Evolutionary conservation across 371 early-diverging fungal genomes (phyloP).

Genomic region (Actinomortierella ambigua): DNA sequence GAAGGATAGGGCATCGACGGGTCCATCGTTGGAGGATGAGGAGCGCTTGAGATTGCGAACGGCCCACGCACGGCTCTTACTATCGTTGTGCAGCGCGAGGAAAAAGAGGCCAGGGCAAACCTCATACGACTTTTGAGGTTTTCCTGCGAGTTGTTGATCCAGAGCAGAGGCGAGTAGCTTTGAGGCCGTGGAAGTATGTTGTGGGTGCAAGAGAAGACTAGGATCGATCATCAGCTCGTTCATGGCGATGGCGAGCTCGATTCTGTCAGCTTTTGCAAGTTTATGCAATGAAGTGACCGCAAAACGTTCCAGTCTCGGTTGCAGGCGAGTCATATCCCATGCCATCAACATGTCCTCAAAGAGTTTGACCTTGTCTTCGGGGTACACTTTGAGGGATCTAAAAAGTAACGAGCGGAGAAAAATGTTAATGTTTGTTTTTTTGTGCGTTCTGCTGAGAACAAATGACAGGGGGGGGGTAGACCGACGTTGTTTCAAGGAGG

Average conservation of each 20-base stretch:
- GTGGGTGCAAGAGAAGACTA: slow-evolving; percentile 10
- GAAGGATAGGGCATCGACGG: too few relatives aligned
- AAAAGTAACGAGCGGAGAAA: too few relatives aligned
- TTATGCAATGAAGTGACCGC: background rate
- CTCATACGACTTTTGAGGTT: slow-evolving; percentile 18
- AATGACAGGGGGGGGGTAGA: too few relatives aligned
- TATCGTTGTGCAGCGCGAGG: slow-evolving; percentile 23
- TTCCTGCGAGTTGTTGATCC: slow-evolving; percentile 12
- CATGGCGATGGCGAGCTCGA: slow-evolving; percentile 16
- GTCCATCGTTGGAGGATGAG: too few relatives aligned
- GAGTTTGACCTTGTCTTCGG: slow-evolving; percentile 15
- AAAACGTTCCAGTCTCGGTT: slow-evolving; percentile 9
- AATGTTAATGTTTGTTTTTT: too few relatives aligned
- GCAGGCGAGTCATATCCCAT: slow-evolving; percentile 30
- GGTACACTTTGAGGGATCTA: slow-evolving; percentile 5
- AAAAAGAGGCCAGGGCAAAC: slow-evolving; percentile 38
- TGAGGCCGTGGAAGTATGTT: slow-evolving; percentile 11
- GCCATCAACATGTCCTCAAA: slow-evolving; percentile 21
- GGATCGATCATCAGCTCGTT: slow-evolving; percentile 38
- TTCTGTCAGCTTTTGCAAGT: slow-evolving; percentile 5
- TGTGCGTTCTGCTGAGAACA: too few relatives aligned
- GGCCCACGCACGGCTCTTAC: slow-evolving; percentile 24
- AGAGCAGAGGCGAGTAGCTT: slow-evolving; percentile 15
- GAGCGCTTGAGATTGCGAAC: background rate
- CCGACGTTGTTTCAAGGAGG: too few relatives aligned